These are phyloP conservation scores for Fomitiporia mediterranea DNA, from an alignment of 1,284 basidiomycete species.

Conservation along the genomic window DNA sequence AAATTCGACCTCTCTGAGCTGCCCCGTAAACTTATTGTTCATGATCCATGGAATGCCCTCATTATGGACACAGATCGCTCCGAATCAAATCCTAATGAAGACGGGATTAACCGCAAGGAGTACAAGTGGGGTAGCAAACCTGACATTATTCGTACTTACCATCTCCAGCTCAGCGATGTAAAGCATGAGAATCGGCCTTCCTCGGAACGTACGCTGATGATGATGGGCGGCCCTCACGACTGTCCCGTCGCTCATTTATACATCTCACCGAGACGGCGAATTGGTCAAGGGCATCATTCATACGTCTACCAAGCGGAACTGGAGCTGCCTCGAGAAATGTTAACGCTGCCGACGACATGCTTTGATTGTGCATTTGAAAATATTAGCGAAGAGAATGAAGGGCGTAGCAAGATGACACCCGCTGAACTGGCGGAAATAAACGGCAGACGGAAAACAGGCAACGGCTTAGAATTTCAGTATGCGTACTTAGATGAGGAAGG, in stretches of 20 bases:
- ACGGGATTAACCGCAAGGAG: not conserved
- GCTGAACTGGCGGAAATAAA: not conserved
- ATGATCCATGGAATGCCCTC: slow-evolving; percentile 26
- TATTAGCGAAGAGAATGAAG: not conserved
- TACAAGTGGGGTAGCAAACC: slow-evolving; percentile 15
- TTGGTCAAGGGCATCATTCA: slow-evolving; percentile 27
- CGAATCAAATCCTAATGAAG: not conserved
- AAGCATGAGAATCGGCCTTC: slow-evolving; percentile 6
- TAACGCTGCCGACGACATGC: slow-evolving; percentile 21
- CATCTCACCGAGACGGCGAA: slow-evolving; percentile 21
- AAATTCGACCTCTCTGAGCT: slow-evolving; percentile 24
- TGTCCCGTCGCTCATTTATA: slow-evolving; percentile 26
- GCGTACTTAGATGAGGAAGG: slow-evolving; percentile 8
- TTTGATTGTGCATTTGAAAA: slow-evolving; percentile 15
- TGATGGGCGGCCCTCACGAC: not conserved
- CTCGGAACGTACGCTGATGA: slow-evolving; percentile 2
- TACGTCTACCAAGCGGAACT: slow-evolving; percentile 26
- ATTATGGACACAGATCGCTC: too few relatives aligned
- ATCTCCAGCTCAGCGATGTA: slow-evolving; percentile 19
- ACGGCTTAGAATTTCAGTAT: not conserved
- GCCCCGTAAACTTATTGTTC: slow-evolving; percentile 27
- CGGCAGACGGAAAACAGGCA: not conserved
- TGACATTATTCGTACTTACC: slow-evolving; percentile 21
- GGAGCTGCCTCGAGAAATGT: slow-evolving; percentile 25
- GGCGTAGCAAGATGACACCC: not conserved